Evolutionary conservation across 2,329 filamentous ascomycete genomes (phyloP), one percentile per base, ranked within the genome.

Genomic region (Sclerotinia sclerotiorum): DNA sequence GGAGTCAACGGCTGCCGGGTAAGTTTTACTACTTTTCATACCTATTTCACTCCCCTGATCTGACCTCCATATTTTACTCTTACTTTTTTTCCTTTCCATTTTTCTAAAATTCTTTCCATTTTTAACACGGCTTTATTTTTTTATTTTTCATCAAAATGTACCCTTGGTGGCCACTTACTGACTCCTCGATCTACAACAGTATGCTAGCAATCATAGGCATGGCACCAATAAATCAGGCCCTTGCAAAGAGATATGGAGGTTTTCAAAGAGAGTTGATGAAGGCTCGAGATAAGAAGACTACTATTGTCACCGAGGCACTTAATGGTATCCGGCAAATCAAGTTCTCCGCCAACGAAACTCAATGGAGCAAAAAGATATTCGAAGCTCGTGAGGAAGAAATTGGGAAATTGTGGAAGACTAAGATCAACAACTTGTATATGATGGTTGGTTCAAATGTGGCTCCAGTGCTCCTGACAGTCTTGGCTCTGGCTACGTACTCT

Each of bases 291-390:
- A 84, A 87, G 69, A 93, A 93, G 78, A 84, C 92, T 77, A 87
- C 85, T 0, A 84, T 92, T 21, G 84, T 94, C 44, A 90, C 90
- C 1, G 91, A 94, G 77, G 90, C 88, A 0, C 80, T 94, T 0
- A 85, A 90, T 71, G 91, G 91, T 10, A 93, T 94, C 71, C 86
- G 91, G 1, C 91, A 94, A 77, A 92, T 94, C 79, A 94, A 94
- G 76, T 93, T 94, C 73, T 90, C 90, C 0, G 91, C 91, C 0
- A 79, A 91, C 3, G 91, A 94, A 77, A 79, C 81, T 39, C 85
- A 90, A 73, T 94, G 91, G 91, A 86, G 92, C 77, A 81, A 83
- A 24, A 89, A 88, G 70, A 90, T 94, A 75, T 78, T 83, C 70
- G 77, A 83, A 71, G 84, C 88, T n/a, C 84, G 91, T 73, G 85